Evolutionary conservation across 805 yeast species (phyloP), one percentile per base, ranked within the genome.

Genomic region (Grigorovia transvaalensis): DNA sequence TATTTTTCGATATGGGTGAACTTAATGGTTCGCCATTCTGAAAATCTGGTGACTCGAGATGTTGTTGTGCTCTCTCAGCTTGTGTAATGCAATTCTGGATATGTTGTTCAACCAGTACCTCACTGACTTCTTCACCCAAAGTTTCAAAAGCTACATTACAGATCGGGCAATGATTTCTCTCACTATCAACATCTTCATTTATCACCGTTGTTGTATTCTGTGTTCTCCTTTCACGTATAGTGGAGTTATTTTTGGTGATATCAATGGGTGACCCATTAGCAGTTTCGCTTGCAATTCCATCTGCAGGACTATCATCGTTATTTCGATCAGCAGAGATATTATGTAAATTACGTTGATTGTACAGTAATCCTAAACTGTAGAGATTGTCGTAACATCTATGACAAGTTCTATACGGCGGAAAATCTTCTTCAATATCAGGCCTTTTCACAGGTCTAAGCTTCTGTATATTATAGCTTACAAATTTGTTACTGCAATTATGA

Each of bases 31-130:
- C 44, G 8, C 35, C 43, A 57, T 57, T 46, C 55, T 59, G 20
- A 54, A 58, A 1, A 56, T 53, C 60, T 77, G 47, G 18, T 18
- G 47, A 38, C 4, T 41, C 47, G 13, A 80, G 53, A 77, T 64
- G 66, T 48, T 67, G 69, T 18, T 64, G 67, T 2, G 57, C 56
- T 59, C 77, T 80, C 54, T 83, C 84, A 27, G 85, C 79, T 45
- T 67, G 67, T 13, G 62, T 67, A 17, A 93, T 64, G 65, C 99
- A 93, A 7, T 72, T 71, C 55, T 77, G 80, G 38, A 91, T 80
- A 68, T 91, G 98, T 0, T 62, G 63, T 57, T 84, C 91, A 51
- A 78, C 78, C 19, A 68, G 54, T 30, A 50, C 30, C 17, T 62
- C 64, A 42, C 50, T 33, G 15, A 52, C 49, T 13, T 52, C 52